phyloP scores from a whole-genome alignment of 371 early-diverging fungal genomes.

The Apophysomyces variabilis region DNA sequence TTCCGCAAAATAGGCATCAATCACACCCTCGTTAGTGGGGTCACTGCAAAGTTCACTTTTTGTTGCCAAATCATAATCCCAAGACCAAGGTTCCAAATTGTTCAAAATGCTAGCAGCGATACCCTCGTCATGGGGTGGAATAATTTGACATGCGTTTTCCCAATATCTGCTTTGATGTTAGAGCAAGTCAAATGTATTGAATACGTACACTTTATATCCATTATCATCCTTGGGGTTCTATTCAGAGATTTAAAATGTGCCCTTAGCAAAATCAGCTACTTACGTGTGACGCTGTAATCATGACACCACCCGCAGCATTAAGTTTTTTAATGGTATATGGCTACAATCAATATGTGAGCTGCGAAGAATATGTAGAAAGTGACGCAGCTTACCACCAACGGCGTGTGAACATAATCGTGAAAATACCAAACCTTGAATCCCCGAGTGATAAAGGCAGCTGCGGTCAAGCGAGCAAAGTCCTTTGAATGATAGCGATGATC shows the following conservation, averaged over 20 bases:
- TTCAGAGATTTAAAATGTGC: not conserved
- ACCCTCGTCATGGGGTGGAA: constrained; percentile 86
- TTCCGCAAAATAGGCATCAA: constrained; percentile 75
- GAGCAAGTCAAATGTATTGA: not conserved
- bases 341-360: constrained; percentile 20
- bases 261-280: constrained; percentile 10
- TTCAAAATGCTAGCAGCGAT: constrained; percentile 78
- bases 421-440: constrained; percentile 88
- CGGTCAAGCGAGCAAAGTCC: constrained; percentile 85
- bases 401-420: constrained; percentile 82
- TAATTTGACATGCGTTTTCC: constrained; percentile 93
- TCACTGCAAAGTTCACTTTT: constrained; percentile 52
- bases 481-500: constrained; percentile 93
- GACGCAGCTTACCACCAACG: constrained; percentile 67
- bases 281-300: constrained; percentile 97
- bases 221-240: constrained; percentile 97
- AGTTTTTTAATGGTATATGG: constrained; percentile 84
- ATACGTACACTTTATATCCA: constrained; percentile 92
- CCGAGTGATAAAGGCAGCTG: constrained; percentile 80
- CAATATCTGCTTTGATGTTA: constrained; percentile 54
- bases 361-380: not conserved
- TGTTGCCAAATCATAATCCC: constrained; percentile 73
- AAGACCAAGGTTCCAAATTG: constrained; percentile 77
- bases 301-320: constrained; percentile 88
- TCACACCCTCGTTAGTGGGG: constrained; percentile 59